Evolutionary conservation across 1,284 basidiomycete species (phyloP), one percentile per base, ranked within the genome.

Genomic region (Microbotryum scabiosae): DNA sequence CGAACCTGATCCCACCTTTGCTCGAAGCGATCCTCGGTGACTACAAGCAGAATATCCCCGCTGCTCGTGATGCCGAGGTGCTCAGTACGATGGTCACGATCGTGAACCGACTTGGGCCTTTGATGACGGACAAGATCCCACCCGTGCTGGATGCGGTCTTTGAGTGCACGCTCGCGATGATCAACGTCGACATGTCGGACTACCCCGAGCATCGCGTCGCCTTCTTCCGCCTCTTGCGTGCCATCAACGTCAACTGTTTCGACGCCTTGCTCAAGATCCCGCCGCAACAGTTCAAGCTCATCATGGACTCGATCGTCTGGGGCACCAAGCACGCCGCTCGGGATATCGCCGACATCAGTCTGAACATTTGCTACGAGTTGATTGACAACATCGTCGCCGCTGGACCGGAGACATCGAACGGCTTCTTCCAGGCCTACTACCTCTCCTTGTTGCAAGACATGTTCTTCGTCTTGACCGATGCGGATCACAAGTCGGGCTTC

Each of bases 301-400:
- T 96, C 76, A 97, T 97, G 84, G 96, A 98, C 76, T 93, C 91
- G 69, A 88, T 97, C 68, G 88, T 97, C 57, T 99, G 96, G 96
- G 94, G 92, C 16, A 96, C 98, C 81, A 99, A 98, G 78, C 96
- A 99, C 79, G 97, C 92, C 20, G 96, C 97, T 90, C 85, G 96
- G 59, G 96, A 98, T 77, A 97, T 99, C 70, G 90, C 93, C 28
- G 96, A 99, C 75, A 90, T 86, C 43, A 94, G 94, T 57, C 75
- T 97, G 65, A 90, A 87, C 91, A 93, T 98, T 75, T 91, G 88
- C 68, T 79, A 93, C 70, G 94, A 97, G 77, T 85, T 98, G 54
- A 83, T 97, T 73, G 91, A 96, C 80, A 98, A 97, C 79, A 94
- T 99, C 73, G 86, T 91, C 7, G 80, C 79, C 56, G 86, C 90